A percentile compares a stretch with the other conserved stretches of the same genome.
Conservation (phyloP, 2,329 filamentous ascomycete genomes). For the Calonectria hawksworthii region DNA sequence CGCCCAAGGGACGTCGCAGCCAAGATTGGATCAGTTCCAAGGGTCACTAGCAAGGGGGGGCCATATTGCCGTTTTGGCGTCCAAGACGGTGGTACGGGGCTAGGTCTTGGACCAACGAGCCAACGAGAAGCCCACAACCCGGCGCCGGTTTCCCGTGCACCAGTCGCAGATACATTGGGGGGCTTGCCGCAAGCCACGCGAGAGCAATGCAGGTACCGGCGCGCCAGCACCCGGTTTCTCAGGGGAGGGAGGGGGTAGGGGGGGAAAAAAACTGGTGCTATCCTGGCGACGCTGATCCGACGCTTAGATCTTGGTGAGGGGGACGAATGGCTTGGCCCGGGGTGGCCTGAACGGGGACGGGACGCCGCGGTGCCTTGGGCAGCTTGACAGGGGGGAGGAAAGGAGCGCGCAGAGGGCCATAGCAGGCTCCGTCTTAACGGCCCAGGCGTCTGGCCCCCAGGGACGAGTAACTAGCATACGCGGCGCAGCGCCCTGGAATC, state of each 20-base stretch:
- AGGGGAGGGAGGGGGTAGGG: neutral
- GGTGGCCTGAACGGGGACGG: conserved; percentile 10
- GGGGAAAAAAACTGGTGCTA: neutral
- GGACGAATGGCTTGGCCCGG: neutral
- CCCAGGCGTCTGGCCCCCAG: neutral
- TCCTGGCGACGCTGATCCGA: conserved; percentile 28
- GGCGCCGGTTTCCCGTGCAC: conserved; percentile 10
- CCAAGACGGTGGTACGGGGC: conserved; percentile 17
- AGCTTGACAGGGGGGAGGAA: neutral
- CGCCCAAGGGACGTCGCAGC: conserved; percentile 34
- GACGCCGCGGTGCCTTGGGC: neutral
- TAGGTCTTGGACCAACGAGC: conserved; percentile 20
- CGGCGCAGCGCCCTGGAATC: conserved; percentile 28
- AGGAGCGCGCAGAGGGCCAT: neutral
- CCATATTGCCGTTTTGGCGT: conserved; percentile 33
- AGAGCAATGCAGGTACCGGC: conserved; percentile 42
- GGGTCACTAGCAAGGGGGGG: conserved; percentile 43
- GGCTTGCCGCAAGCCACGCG: conserved; percentile 26
- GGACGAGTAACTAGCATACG: conserved; percentile 6
- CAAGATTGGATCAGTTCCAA: conserved; percentile 48
- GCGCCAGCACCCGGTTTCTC: conserved; percentile 10
- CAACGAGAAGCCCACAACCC: conserved; percentile 14
- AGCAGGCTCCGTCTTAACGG: neutral
- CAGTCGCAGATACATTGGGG: conserved; percentile 39
- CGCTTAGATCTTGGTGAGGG: conserved; percentile 38